Percentiles rank a stretch among this genome's conserved stretches.
These are phyloP conservation scores for Tolypocladium paradoxum DNA, from an alignment of 2,329 filamentous ascomycete genomes.

Conservation along the genomic window DNA sequence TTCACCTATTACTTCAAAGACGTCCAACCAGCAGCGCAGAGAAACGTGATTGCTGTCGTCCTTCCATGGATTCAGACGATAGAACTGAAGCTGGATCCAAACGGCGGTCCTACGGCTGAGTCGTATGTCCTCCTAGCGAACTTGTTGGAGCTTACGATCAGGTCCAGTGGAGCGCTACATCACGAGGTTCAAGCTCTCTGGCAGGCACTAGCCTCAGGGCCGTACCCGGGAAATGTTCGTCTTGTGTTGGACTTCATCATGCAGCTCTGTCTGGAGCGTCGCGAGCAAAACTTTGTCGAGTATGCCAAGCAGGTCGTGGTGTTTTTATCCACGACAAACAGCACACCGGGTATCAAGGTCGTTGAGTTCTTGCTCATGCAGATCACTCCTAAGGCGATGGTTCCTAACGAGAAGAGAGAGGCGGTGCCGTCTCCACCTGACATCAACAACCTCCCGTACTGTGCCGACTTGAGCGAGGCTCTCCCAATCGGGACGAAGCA, in stretches of 20 bases:
- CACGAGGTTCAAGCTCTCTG: constrained; percentile 96
- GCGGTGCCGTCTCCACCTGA: constrained; percentile 62
- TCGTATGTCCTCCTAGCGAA: constrained; percentile 95
- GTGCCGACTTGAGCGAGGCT: constrained; percentile 70
- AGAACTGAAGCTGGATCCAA: constrained; percentile 83
- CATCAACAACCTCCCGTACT: constrained; percentile 67
- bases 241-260: constrained; percentile 96
- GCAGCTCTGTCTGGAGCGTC: constrained; percentile 78
- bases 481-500: constrained; percentile 85
- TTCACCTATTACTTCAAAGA: constrained; percentile 91
- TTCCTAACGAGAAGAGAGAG: constrained; percentile 72
- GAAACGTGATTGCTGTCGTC: constrained; percentile 89
- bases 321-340: constrained; percentile 73
- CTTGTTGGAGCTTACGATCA: constrained; percentile 90
- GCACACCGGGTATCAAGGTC: constrained; percentile 72
- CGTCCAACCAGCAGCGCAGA: constrained; percentile 68
- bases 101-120: constrained; percentile 77
- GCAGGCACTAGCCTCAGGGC: constrained; percentile 90
- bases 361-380: constrained; percentile 89
- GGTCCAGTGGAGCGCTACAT: constrained; percentile 75
- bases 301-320: constrained; percentile 98
- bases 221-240: constrained; percentile 86
- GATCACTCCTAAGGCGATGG: constrained; percentile 93
- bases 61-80: constrained; percentile 94
- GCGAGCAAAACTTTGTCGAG: constrained; percentile 96